Evolutionary conservation across 345 rosid genomes (phyloP).

Genomic region (Arabidopsis thaliana): TAIR10.1 NC_003074.8:277501-278000

Average conservation of each 20-base stretch:
- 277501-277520: constrained; percentile 71
- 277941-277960: constrained; percentile 83
- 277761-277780: constrained; percentile 88
- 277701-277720: constrained; percentile 82
- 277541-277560: constrained; percentile 79
- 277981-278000: constrained; percentile 54
- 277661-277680: constrained; percentile 51
- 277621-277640: constrained; percentile 51
- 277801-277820: constrained; percentile 91
- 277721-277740: constrained; percentile 59
- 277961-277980: constrained; percentile 81
- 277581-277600: constrained; percentile 60
- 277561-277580: constrained; percentile 76
- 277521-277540: constrained; percentile 96
- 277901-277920: constrained; percentile 73
- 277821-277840: constrained; percentile 73
- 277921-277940: constrained; percentile 77
- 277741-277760: constrained; percentile 78
- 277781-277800: constrained; percentile 91
- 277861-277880: constrained; percentile 96
- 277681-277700: constrained; percentile 65
- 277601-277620: constrained; percentile 67
- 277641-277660: constrained; percentile 49
- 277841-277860: constrained; percentile 66
- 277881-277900: constrained; percentile 74